phyloP scores from a whole-genome alignment of 176 grass and related monocot species.

The Luzula sylvatica region DNA sequence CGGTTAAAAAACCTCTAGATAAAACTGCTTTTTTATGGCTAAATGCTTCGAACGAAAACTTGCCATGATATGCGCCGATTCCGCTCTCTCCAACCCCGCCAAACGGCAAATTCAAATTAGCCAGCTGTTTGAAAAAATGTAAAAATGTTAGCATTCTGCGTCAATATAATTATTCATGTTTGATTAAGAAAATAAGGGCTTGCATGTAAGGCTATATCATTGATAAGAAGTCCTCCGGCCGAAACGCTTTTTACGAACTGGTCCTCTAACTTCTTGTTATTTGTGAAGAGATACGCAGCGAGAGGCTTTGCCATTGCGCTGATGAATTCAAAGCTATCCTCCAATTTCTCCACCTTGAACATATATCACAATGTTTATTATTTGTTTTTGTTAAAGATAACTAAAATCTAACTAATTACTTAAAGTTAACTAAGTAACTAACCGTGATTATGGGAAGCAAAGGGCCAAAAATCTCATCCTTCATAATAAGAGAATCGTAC shows the following conservation, averaged over 20 bases:
- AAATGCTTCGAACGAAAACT: conserved; percentile 82
- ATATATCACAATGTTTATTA: background rate
- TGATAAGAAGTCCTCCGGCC: conserved; percentile 77
- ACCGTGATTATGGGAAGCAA: conserved; percentile 70
- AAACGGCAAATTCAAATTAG: conserved; percentile 59
- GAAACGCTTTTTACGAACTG: conserved; percentile 44
- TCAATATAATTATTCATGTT: too few relatives aligned
- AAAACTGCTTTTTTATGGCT: conserved; percentile 70
- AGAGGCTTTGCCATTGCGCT: conserved; percentile 66
- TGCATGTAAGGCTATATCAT: conserved; percentile 71
- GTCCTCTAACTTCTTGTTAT: conserved; percentile 60
- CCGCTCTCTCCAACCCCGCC: conserved; percentile 87
- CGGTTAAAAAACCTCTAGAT: conserved; percentile 34
- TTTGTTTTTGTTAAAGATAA: background rate
- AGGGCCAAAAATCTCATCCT: conserved; percentile 68
- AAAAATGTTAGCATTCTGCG: too few relatives aligned
- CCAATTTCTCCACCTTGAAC: conserved; percentile 79
- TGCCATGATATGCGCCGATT: conserved; percentile 72
- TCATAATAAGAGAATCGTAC: conserved; percentile 57
- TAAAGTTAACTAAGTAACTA: too few relatives aligned
- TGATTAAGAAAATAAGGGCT: background rate
- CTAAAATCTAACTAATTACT: conserved; percentile 5
- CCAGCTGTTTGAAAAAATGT: conserved; percentile 26
- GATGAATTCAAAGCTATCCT: conserved; percentile 55
- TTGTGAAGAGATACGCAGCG: conserved; percentile 87